Conservation (phyloP, 2,329 filamentous ascomycete genomes). For the Colletotrichum aenigma region DNA sequence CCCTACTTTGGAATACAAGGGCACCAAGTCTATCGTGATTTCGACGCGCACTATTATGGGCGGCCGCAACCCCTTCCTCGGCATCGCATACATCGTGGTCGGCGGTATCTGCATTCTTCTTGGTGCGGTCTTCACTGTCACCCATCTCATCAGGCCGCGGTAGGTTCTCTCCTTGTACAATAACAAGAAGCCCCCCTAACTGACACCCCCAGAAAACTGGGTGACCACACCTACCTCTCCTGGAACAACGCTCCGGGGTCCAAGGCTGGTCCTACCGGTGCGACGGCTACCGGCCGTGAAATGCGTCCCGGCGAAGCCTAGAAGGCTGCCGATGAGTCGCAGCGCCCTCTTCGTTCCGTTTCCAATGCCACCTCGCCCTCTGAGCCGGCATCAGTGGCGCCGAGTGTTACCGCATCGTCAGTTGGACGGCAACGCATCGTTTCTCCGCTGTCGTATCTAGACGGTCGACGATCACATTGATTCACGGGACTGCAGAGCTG, state of each 20-base stretch:
- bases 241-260: conserved; percentile 75
- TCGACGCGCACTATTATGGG: conserved; percentile 92
- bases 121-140: conserved; percentile 85
- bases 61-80: conserved; percentile 92
- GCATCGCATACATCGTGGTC: conserved; percentile 94
- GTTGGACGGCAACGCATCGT: not conserved
- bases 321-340: conserved; percentile 32
- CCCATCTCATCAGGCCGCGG: conserved; percentile 90
- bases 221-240: conserved; percentile 95
- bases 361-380: conserved; percentile 1
- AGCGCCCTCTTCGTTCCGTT: conserved; percentile 6
- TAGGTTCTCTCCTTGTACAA: conserved; percentile 36
- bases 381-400: not conserved
- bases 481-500: not conserved
- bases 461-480: not conserved
- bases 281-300: conserved; percentile 62
- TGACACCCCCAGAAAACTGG: conserved; percentile 74
- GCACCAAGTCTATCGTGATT: conserved; percentile 88
- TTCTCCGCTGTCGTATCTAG: not conserved
- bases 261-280: conserved; percentile 47
- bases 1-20: conserved; percentile 76
- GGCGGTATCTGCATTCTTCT: conserved; percentile 91
- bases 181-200: not conserved
- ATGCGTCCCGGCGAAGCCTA: conserved; percentile 48
- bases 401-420: conserved; percentile 11